Percentiles rank a stretch among this genome's conserved stretches.
phyloP scores from a whole-genome alignment of 1,284 basidiomycete genomes.

The Stereum hirsutum region DNA sequence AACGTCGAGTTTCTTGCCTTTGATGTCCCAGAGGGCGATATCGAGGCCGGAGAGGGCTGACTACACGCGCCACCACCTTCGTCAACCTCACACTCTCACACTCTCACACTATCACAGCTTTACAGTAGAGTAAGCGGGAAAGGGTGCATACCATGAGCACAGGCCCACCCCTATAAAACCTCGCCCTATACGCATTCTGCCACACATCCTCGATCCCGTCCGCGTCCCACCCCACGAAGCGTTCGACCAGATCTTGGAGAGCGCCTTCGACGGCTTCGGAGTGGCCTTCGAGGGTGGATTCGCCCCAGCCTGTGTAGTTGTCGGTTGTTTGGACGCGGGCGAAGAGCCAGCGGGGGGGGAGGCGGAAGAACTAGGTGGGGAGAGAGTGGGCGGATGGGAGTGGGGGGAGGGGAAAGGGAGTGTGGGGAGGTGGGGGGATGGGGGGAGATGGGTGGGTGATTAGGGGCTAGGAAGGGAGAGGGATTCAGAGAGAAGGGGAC shows the following conservation, averaged over 20 bases:
- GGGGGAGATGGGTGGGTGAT: not conserved
- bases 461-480: no score
- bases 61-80: slow-evolving; percentile 16
- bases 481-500: no score
- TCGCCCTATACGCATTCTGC: slow-evolving; percentile 54
- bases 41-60: slow-evolving; percentile 46
- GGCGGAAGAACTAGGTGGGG: slow-evolving; percentile 43
- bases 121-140: not conserved
- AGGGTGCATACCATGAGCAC: slow-evolving; percentile 50
- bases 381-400: not conserved
- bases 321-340: slow-evolving; percentile 63
- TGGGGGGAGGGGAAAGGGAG: not conserved
- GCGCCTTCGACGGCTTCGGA: slow-evolving; percentile 74
- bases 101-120: no score
- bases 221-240: slow-evolving; percentile 60
- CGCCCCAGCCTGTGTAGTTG: slow-evolving; percentile 66
- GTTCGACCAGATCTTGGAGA: slow-evolving; percentile 47
- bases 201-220: slow-evolving; percentile 68
- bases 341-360: slow-evolving; percentile 73
- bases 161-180: slow-evolving; percentile 70
- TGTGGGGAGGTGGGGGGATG: not conserved
- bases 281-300: slow-evolving; percentile 60
- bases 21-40: slow-evolving; percentile 66
- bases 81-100: no score
- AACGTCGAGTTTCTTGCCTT: slow-evolving; percentile 70